A percentile compares a stretch with the other conserved stretches of the same genome.
Conservation (phyloP, 306 rosid species). For the Fragaria iinumae region DNA sequence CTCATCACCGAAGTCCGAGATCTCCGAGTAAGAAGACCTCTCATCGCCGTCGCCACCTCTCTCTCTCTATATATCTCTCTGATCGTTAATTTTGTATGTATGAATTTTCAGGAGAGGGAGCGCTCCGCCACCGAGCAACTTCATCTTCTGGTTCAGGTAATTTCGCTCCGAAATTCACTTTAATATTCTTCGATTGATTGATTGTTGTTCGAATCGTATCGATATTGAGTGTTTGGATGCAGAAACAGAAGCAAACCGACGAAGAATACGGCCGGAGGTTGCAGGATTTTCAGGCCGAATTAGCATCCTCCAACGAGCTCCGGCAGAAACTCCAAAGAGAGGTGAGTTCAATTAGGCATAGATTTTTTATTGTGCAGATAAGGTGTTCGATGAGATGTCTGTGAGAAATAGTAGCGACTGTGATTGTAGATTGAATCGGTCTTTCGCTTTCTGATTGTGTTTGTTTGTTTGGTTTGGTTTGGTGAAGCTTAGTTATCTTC, state of each 20-base stretch:
- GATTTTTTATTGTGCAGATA: neutral
- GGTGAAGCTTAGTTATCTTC: constrained; percentile 55
- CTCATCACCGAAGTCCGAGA: constrained; percentile 64
- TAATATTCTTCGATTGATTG: neutral
- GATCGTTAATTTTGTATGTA: constrained; percentile 4
- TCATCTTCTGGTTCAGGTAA: constrained; percentile 46
- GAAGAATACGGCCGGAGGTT: constrained; percentile 58
- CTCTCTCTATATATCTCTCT: neutral
- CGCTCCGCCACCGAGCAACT: constrained; percentile 60
- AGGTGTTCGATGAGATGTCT: neutral
- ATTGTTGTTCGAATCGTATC: neutral
- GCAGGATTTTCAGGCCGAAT: constrained; percentile 57
- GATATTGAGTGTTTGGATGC: constrained; percentile 23
- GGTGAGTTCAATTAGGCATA: constrained; percentile 27
- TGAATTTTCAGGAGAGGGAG: constrained; percentile 62
- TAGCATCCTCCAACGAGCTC: constrained; percentile 50
- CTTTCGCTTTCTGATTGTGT: neutral
- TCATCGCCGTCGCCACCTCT: constrained; percentile 6
- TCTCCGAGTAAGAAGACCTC: constrained; percentile 50
- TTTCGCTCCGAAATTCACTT: constrained; percentile 17
- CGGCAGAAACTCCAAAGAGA: constrained; percentile 53
- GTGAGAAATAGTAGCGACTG: constrained; percentile 9
- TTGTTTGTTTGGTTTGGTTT: neutral
- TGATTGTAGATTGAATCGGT: neutral
- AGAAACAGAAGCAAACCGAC: constrained; percentile 71